phyloP scores from a whole-genome alignment of 768 basidiomycete genomes.

The Kwoniella botswanensis region DNA sequence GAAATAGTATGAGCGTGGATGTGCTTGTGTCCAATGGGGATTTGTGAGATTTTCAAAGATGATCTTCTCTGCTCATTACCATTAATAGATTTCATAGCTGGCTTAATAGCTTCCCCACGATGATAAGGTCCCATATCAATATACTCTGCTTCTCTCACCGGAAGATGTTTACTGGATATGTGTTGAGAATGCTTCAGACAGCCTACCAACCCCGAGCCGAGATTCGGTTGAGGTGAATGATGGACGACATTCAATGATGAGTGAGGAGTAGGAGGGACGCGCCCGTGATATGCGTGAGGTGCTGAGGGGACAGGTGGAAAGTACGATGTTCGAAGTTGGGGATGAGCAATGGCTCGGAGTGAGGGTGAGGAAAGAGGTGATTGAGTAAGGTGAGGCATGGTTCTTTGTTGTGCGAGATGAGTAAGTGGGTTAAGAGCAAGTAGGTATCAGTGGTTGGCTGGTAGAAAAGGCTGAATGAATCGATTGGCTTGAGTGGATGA shows the following conservation, averaged over 20 bases:
- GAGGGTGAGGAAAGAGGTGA: conserved; percentile 30
- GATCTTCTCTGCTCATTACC: conserved; percentile 15
- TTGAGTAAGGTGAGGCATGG: conserved; percentile 22
- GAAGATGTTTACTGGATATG: not conserved
- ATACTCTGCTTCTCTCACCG: not conserved
- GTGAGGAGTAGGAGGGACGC: conserved; percentile 17
- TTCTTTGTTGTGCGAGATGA: not conserved
- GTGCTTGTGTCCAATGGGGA: conserved; percentile 14
- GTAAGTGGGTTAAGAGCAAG: not conserved
- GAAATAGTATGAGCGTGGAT: not conserved
- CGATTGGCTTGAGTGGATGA: not conserved
- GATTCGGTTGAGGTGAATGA: conserved; percentile 10
- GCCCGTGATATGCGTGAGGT: conserved; percentile 20
- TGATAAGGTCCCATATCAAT: not conserved
- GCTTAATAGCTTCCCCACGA: not conserved
- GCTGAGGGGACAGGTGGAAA: conserved; percentile 24
- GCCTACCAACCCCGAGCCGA: conserved; percentile 12
- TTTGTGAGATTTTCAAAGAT: conserved; percentile 24
- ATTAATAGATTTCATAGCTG: conserved; percentile 17
- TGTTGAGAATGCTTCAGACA: conserved; percentile 23
- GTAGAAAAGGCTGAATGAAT: conserved; percentile 4
- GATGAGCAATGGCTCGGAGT: conserved; percentile 23
- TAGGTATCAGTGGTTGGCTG: not conserved
- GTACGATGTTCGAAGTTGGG: conserved; percentile 18
- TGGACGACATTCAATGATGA: conserved; percentile 5